These are phyloP conservation scores for Wakefieldia striispora DNA, from an alignment of 768 basidiomycete genomes.

Conservation along the genomic window DNA sequence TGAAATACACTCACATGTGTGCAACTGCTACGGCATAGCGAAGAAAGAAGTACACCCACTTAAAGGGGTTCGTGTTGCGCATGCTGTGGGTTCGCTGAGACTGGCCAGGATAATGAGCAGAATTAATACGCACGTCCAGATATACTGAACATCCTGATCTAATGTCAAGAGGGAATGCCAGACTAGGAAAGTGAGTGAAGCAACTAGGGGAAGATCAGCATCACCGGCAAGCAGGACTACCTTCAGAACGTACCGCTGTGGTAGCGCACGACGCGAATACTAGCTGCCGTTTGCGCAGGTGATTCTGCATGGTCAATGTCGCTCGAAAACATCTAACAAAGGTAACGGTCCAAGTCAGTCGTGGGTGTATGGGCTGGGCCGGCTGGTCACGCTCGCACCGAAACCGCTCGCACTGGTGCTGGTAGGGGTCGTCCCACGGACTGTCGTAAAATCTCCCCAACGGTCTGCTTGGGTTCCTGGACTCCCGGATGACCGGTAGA, in stretches of 20 bases:
- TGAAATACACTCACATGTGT: slow-evolving; percentile 18
- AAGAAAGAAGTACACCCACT: slow-evolving; percentile 33
- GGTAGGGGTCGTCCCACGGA: no score
- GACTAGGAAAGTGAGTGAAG: slow-evolving; percentile 11
- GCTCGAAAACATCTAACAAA: no score
- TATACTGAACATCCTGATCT: slow-evolving; percentile 17
- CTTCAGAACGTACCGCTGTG: slow-evolving; percentile 8
- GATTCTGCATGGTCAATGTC: no score
- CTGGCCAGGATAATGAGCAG: neutral
- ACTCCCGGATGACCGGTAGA: no score
- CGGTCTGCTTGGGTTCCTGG: no score
- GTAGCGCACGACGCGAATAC: slow-evolving; percentile 9
- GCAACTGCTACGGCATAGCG: slow-evolving; percentile 20
- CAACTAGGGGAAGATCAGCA: slow-evolving; percentile 10
- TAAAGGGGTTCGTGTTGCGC: slow-evolving; percentile 18
- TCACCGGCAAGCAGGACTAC: neutral
- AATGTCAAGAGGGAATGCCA: slow-evolving; percentile 15
- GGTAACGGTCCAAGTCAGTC: no score
- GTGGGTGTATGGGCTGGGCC: no score
- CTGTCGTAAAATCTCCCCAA: no score
- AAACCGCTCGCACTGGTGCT: no score
- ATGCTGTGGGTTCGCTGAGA: slow-evolving; percentile 16
- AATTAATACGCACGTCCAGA: slow-evolving; percentile 22
- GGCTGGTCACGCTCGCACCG: no score
- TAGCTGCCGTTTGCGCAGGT: neutral